A percentile compares a stretch with the other conserved stretches of the same genome.
These are phyloP conservation scores for Sphagnum fallax DNA, from an alignment of 228 moss, liverwort and hornwort species.

Conservation along the genomic window DNA sequence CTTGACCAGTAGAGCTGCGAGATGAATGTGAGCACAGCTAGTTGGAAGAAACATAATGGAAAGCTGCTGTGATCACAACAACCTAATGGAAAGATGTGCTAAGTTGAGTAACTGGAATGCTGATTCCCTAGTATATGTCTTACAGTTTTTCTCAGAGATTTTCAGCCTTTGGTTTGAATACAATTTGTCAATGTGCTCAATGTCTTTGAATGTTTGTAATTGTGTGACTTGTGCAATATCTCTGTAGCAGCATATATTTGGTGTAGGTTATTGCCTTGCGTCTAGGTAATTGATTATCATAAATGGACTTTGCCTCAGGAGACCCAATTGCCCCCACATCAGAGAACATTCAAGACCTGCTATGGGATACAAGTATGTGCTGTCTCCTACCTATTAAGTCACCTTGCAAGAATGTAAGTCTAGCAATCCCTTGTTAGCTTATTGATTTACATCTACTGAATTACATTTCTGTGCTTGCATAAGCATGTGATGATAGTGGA, in stretches of 20 bases:
- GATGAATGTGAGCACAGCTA: too few species aligned
- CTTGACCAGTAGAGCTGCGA: too few species aligned
- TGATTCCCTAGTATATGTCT: not conserved
- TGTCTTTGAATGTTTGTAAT: not conserved
- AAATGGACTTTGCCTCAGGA: constrained; percentile 37
- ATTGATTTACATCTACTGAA: not conserved
- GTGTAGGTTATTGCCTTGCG: not conserved
- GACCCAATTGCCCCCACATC: constrained; percentile 78
- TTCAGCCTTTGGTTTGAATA: constrained; percentile 88
- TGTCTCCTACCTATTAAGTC: not conserved
- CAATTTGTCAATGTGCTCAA: constrained; percentile 70
- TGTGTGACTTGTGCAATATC: not conserved
- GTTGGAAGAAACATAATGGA: too few species aligned
- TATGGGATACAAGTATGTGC: constrained; percentile 84
- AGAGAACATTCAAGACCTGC: constrained; percentile 81
- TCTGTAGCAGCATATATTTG: not conserved
- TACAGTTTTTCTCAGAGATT: constrained; percentile 92
- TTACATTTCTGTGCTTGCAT: too few species aligned
- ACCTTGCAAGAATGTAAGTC: too few species aligned
- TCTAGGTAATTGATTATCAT: too few species aligned
- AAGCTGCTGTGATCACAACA: too few species aligned
- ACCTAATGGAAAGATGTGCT: too few species aligned
- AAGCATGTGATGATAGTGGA: too few species aligned
- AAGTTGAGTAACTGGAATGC: too few species aligned
- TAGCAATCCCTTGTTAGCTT: not conserved